phyloP scores from a whole-genome alignment of 176 grass and related monocot genomes.

The Typha latifolia region DNA sequence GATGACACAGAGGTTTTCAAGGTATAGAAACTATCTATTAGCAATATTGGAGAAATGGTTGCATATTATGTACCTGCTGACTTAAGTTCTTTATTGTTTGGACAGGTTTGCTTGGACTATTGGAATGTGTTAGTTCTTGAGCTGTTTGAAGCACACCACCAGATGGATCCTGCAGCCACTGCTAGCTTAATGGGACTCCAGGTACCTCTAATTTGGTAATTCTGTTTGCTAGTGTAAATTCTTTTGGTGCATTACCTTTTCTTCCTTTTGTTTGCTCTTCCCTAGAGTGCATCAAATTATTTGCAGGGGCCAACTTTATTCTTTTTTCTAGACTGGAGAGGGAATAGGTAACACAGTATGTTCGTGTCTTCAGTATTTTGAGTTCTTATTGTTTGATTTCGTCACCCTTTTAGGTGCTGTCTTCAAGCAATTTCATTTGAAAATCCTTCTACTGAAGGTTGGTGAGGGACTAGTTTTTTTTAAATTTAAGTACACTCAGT shows the following conservation, averaged over 20 bases:
- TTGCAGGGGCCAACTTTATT: neutral
- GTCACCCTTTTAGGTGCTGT: too few relatives aligned
- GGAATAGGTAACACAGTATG: too few relatives aligned
- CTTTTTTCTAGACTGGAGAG: too few relatives aligned
- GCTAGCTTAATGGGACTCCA: slow-evolving; percentile 83
- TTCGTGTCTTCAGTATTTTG: too few relatives aligned
- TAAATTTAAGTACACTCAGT: too few relatives aligned
- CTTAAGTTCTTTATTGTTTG: slow-evolving; percentile 11
- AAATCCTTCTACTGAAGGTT: too few relatives aligned
- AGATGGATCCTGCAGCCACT: slow-evolving; percentile 78
- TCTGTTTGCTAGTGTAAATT: neutral
- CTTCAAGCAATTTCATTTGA: too few relatives aligned
- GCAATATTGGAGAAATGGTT: neutral
- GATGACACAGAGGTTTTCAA: slow-evolving; percentile 99
- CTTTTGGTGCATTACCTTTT: slow-evolving; percentile 8
- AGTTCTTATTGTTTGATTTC: neutral
- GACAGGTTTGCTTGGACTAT: slow-evolving; percentile 95
- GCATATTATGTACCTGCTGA: neutral
- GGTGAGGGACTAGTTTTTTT: too few relatives aligned
- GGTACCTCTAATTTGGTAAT: slow-evolving; percentile 26
- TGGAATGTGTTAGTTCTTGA: slow-evolving; percentile 95
- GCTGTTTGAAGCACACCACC: slow-evolving; percentile 91
- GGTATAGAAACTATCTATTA: slow-evolving; percentile 29
- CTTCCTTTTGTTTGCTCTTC: neutral
- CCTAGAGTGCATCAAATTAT: neutral